phyloP scores from a whole-genome alignment of 176 grass and related monocot species.

The Rhynchospora tenuis region DNA sequence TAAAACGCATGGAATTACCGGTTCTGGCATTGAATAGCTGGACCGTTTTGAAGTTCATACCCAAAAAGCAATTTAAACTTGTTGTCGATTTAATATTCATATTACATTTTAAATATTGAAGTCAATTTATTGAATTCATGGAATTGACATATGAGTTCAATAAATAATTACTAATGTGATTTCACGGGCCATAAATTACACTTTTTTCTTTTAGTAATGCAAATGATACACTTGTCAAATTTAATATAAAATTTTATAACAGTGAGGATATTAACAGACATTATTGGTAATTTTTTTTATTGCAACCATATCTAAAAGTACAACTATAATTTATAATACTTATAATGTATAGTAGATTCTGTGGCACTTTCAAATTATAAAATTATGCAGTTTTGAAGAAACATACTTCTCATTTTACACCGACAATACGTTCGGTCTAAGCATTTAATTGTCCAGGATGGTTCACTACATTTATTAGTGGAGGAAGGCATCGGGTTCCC shows the following conservation, averaged over 20 bases:
- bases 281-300: no score
- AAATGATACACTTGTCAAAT: no score
- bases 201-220: no score
- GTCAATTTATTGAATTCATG: not conserved
- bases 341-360: no score
- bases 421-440: not conserved
- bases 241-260: no score
- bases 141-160: no score
- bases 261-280: no score
- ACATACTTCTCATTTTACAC: not conserved
- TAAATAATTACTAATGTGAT: not conserved
- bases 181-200: not conserved
- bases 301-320: no score
- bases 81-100: not conserved
- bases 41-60: no score
- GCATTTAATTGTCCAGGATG: not conserved
- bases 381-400: not conserved
- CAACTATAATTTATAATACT: no score
- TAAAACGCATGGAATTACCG: not conserved
- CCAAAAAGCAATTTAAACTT: no score
- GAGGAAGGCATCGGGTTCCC: constrained; percentile 11
- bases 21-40: not conserved
- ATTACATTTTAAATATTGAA: not conserved
- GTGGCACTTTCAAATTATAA: no score
- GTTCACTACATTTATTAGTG: not conserved